These are phyloP conservation scores for Xylariaceae sp. DNA, from an alignment of 2,329 filamentous ascomycete species.

Conservation along the genomic window DNA sequence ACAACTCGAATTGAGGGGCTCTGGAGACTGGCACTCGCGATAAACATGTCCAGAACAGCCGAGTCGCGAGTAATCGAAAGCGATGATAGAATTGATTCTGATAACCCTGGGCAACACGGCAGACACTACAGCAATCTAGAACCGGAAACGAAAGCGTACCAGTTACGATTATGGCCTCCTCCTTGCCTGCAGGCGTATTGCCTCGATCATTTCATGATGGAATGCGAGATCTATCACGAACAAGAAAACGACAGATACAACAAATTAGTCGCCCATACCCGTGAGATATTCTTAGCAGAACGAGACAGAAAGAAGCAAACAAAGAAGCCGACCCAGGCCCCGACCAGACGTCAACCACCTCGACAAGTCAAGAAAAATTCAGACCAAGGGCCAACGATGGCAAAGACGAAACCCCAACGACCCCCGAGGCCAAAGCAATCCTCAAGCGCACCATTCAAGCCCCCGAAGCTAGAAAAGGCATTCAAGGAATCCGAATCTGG, in stretches of 20 bases:
- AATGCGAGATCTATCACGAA: constrained; percentile 28
- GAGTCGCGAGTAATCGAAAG: neutral
- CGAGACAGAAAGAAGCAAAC: constrained; percentile 1
- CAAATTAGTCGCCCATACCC: constrained; percentile 7
- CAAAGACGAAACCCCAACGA: neutral
- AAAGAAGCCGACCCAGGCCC: constrained; percentile 9
- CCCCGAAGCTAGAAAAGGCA: constrained; percentile 8
- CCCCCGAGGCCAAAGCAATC: neutral
- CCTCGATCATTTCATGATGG: constrained; percentile 27
- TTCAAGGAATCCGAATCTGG: constrained; percentile 14
- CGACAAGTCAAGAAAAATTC: constrained; percentile 20
- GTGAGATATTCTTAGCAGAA: constrained; percentile 8
- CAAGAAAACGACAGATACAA: constrained; percentile 21
- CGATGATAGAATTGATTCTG: neutral
- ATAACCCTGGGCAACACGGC: neutral
- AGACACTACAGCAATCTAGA: neutral
- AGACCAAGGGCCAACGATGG: neutral
- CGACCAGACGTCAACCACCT: constrained; percentile 25
- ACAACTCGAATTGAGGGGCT: neutral
- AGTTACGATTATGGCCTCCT: constrained; percentile 24
- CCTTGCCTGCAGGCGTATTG: constrained; percentile 26
- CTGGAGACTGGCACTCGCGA: neutral
- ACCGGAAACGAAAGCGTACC: neutral
- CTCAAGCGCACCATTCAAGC: constrained; percentile 6
- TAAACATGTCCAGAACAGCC: neutral